phyloP scores from a whole-genome alignment of 2,329 filamentous ascomycete species.

The Decorospora gaudefroyi region DNA sequence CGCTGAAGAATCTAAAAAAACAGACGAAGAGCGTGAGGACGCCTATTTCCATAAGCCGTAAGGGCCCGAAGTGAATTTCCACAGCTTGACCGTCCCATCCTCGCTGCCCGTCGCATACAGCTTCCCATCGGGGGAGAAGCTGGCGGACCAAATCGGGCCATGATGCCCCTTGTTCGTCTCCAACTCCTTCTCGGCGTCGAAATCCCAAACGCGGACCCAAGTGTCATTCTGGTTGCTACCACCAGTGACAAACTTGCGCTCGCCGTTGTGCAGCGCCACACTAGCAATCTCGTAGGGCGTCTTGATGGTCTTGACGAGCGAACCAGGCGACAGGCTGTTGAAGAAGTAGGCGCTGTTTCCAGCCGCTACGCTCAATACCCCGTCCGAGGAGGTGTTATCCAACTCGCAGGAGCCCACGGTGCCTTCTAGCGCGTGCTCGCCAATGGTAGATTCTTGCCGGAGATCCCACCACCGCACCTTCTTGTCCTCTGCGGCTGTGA shows the following conservation, averaged over 20 bases:
- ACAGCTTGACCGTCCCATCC: conserved; percentile 95
- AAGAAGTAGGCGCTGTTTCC: conserved; percentile 95
- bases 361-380: conserved; percentile 86
- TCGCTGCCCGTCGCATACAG: conserved; percentile 96
- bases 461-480: conserved; percentile 95
- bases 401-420: conserved; percentile 92
- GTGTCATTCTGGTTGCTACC: conserved; percentile 78
- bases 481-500: conserved; percentile 89
- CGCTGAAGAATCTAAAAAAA: background rate
- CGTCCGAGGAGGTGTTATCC: conserved; percentile 64
- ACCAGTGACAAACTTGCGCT: conserved; percentile 84
- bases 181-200: conserved; percentile 79
- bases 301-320: conserved; percentile 75
- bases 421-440: conserved; percentile 77
- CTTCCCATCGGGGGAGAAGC: conserved; percentile 93
- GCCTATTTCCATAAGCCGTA: conserved; percentile 67
- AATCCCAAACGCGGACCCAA: conserved; percentile 94
- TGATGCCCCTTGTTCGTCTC: conserved; percentile 97
- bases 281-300: conserved; percentile 87
- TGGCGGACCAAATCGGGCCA: conserved; percentile 94
- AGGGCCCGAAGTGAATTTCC: conserved; percentile 68
- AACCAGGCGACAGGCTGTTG: conserved; percentile 71
- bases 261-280: conserved; percentile 81
- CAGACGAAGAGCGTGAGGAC: background rate
- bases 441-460: conserved; percentile 72